Evolutionary conservation across 2,329 filamentous ascomycete genomes (phyloP), one percentile per base, ranked within the genome.

Genomic region (Ceratocystiopsis sp.): DNA sequence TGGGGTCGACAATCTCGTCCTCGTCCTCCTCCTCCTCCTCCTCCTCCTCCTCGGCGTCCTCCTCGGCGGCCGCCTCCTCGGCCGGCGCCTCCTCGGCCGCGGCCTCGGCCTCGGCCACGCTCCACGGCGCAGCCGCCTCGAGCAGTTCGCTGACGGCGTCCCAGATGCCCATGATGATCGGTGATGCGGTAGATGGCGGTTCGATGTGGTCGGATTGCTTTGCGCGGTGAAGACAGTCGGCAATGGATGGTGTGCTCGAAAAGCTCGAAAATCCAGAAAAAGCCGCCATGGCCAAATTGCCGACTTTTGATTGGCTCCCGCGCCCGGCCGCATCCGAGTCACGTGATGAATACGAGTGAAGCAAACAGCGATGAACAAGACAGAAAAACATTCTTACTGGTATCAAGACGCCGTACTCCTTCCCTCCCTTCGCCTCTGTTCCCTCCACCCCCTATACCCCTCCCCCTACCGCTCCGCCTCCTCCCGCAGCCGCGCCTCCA

Each of bases 1-100:
- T 93, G 54, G 80, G 78, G 61, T 96, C 89, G 54, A 80, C 78
- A 49, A 75, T 79, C 48, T 87, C 81, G 49, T 89, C 84, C 42
- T 91, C 84, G 47, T 87, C 83, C 37, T 78, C 77, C 19, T 73
- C 76, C 32, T 73, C 75, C 34, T 71, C 75, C 21, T 69, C 75
- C 16, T 71, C 70, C 18, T 68, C 70, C 53, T 64, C 55, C 57
- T 71, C 70, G 63, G 80, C 75, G 60, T 71, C 69, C 57, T 77
- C 67, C 53, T 67, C 66, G 59, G 76, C 68, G 53, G 68, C 48
- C 25, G 42, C 40, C 38, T 50, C 42, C 37, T 46, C 49, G 45
- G 46, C 43, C 41, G 54, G 62, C 53, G 41, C 46, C 66, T 73
- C 43, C 43, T 50, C 65, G 68, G 75, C 66, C 69, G 75, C 67